phyloP scores from a whole-genome alignment of 805 yeast species.

The Candida dendrica region DNA sequence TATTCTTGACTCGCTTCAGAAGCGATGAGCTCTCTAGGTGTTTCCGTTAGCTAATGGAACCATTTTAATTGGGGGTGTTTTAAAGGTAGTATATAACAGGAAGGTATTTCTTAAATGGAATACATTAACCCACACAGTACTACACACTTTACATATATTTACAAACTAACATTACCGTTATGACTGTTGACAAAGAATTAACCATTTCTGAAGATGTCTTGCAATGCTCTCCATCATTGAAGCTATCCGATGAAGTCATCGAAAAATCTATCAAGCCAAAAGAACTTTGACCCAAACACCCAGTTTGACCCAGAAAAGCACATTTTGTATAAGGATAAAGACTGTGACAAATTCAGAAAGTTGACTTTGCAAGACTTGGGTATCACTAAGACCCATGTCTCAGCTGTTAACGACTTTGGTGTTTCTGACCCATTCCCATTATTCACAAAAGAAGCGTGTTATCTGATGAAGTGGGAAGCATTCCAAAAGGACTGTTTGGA shows the following conservation, averaged over 20 bases:
- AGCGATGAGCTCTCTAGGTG: too few relatives aligned
- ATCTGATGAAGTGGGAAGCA: conserved; percentile 44
- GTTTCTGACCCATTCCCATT: conserved; percentile 49
- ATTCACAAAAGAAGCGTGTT: conserved; percentile 47
- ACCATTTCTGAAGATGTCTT: neutral
- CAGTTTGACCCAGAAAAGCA: conserved; percentile 29
- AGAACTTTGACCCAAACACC: conserved; percentile 8
- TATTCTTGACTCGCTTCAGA: too few relatives aligned
- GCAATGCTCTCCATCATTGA: neutral
- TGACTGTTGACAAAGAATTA: neutral
- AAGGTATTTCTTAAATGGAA: too few relatives aligned
- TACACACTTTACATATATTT: too few relatives aligned
- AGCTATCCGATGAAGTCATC: neutral
- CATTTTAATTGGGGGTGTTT: too few relatives aligned
- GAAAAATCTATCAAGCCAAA: conserved; percentile 11
- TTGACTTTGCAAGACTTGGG: conserved; percentile 43
- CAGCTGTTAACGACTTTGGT: conserved; percentile 42
- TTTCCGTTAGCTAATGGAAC: too few relatives aligned
- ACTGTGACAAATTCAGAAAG: conserved; percentile 19
- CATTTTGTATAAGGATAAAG: conserved; percentile 23
- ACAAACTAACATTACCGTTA: neutral
- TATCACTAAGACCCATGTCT: conserved; percentile 21
- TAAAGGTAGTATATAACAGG: too few relatives aligned
- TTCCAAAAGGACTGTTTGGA: conserved; percentile 35
- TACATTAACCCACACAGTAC: neutral